These are phyloP conservation scores for Daldinia concentrica DNA, from an alignment of 495 filamentous ascomycete genomes.

Conservation along the genomic window DNA sequence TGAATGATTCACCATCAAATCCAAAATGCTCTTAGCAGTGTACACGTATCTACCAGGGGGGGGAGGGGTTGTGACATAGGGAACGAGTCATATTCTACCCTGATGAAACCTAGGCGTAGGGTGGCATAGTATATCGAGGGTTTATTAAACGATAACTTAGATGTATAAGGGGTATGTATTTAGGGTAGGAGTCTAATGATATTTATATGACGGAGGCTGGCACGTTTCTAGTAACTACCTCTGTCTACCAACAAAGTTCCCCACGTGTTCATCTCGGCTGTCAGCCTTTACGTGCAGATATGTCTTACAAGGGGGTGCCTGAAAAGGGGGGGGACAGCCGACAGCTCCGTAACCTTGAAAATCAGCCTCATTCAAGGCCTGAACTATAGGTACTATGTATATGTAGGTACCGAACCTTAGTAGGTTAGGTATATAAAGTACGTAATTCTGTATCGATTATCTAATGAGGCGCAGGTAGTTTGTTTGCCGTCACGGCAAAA, in stretches of 20 bases:
- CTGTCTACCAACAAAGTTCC: background rate
- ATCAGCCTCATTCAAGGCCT: background rate
- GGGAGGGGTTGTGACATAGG: slow-evolving; percentile 18
- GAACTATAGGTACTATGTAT: too few relatives aligned
- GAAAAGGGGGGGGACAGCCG: background rate
- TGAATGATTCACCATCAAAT: slow-evolving; percentile 1
- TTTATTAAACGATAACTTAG: too few relatives aligned
- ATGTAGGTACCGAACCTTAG: too few relatives aligned
- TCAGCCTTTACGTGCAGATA: background rate
- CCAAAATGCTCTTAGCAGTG: background rate
- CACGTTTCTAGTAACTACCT: background rate
- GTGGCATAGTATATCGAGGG: background rate
- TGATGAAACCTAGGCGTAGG: background rate
- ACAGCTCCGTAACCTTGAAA: background rate
- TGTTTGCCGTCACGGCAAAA: background rate
- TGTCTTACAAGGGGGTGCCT: slow-evolving; percentile 1
- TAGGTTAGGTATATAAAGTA: background rate
- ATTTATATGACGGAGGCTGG: background rate
- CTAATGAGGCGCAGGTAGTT: background rate
- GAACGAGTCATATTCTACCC: slow-evolving; percentile 4
- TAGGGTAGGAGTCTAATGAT: background rate
- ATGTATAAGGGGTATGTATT: background rate
- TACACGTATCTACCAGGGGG: background rate
- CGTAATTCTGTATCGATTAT: background rate
- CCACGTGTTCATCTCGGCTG: slow-evolving; percentile 17